Conservation (phyloP, 441 rosid genomes). For the Pelargonium myrrhifolium region DNA sequence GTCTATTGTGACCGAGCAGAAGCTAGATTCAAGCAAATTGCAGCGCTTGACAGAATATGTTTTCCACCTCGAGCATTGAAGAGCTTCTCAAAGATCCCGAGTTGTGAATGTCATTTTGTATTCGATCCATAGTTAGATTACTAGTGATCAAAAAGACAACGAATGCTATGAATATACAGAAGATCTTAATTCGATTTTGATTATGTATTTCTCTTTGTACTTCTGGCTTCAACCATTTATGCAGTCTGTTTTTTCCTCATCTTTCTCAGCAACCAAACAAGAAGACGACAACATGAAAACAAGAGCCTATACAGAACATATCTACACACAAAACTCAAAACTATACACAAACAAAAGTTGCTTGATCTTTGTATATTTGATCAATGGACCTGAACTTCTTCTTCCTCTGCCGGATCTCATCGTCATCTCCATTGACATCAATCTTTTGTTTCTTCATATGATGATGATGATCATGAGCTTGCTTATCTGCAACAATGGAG, state of each 20-base stretch:
- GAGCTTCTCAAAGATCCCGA: neutral
- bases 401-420: neutral
- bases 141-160: neutral
- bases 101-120: conserved; percentile 3
- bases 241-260: neutral
- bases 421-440: neutral
- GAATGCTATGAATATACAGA: neutral
- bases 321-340: neutral
- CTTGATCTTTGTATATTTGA: neutral
- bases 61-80: conserved; percentile 82
- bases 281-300: neutral
- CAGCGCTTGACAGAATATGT: conserved; percentile 82
- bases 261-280: conserved; percentile 4
- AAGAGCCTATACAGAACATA: neutral
- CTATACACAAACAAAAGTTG: neutral
- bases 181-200: neutral
- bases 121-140: neutral
- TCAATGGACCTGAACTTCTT: neutral
- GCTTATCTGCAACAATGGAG: neutral
- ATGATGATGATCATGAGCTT: too few species aligned
- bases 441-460: neutral
- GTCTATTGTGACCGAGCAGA: conserved; percentile 50
- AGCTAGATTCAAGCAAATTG: conserved; percentile 61
- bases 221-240: neutral
- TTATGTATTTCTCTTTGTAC: neutral